Conservation (phyloP, 352 stramenopile species). For the Globisporangium okanoganense region DNA sequence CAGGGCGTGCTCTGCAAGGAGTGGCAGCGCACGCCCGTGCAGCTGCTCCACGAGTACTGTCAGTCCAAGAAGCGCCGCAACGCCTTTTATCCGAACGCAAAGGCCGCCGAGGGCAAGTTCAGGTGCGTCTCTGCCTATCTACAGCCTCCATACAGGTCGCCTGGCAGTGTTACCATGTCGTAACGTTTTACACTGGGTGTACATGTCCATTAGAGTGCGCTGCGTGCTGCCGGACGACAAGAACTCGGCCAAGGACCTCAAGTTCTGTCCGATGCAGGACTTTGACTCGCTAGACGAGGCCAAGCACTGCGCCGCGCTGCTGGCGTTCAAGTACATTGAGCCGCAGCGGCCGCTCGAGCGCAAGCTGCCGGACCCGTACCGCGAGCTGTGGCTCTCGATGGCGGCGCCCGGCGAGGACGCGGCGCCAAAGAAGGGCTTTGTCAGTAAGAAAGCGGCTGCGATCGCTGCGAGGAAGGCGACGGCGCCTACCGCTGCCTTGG, state of each 20-base stretch:
- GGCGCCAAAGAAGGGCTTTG: slow-evolving; percentile 9
- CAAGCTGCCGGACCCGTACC: slow-evolving; percentile 96
- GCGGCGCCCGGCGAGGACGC: slow-evolving; percentile 8
- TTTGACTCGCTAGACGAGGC: slow-evolving; percentile 83
- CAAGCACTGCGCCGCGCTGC: slow-evolving; percentile 90
- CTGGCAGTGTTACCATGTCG: too few species aligned
- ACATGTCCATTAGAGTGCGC: slow-evolving; percentile 34
- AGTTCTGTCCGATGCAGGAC: slow-evolving; percentile 88
- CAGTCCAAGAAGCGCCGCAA: slow-evolving; percentile 89
- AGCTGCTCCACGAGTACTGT: slow-evolving; percentile 93
- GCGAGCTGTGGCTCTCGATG: slow-evolving; percentile 88
- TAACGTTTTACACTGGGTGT: background rate
- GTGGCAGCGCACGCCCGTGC: slow-evolving; percentile 92
- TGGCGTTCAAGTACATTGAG: slow-evolving; percentile 95
- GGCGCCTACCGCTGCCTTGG: background rate
- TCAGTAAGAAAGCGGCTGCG: slow-evolving; percentile 9
- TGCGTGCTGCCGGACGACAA: slow-evolving; percentile 93
- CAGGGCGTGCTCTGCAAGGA: slow-evolving; percentile 91
- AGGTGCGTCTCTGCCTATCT: slow-evolving; percentile 21
- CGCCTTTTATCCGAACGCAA: slow-evolving; percentile 59
- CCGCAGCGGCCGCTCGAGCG: slow-evolving; percentile 91
- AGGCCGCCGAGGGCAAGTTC: slow-evolving; percentile 31
- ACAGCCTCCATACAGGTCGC: too few species aligned
- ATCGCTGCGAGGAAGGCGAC: slow-evolving; percentile 1
- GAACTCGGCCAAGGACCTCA: slow-evolving; percentile 91